Percentiles rank a stretch among this genome's conserved stretches.
Evolutionary conservation across 352 stramenopile species (phyloP).

Genomic region (Globisporangium ultimum): DNA sequence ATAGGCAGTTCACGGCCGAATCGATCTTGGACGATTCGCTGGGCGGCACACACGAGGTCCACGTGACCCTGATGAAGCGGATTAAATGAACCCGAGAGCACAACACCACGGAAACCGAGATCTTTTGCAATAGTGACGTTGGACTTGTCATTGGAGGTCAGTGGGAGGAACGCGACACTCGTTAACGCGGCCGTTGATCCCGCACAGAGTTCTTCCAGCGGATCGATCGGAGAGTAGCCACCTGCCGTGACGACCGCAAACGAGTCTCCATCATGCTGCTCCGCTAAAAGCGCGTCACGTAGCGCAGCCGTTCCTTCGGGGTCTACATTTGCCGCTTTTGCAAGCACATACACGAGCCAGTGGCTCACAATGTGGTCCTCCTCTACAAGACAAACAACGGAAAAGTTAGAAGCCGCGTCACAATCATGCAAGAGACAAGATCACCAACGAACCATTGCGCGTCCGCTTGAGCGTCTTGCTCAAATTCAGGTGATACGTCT

Average conservation of each 20-base stretch:
- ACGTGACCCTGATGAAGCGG: conserved; percentile 76
- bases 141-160: neutral
- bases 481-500: conserved; percentile 62
- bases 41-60: conserved; percentile 43
- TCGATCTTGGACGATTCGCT: conserved; percentile 31
- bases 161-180: conserved; percentile 51
- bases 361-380: conserved; percentile 69
- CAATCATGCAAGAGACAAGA: neutral
- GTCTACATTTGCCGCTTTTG: conserved; percentile 38
- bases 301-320: conserved; percentile 23
- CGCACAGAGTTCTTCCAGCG: conserved; percentile 25
- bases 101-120: conserved; percentile 54
- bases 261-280: conserved; percentile 27
- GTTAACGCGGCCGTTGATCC: conserved; percentile 18
- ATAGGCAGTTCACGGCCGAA: conserved; percentile 34
- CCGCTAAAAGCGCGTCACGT: conserved; percentile 24
- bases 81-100: conserved; percentile 83
- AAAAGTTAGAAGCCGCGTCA: neutral
- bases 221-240: conserved; percentile 5
- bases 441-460: conserved; percentile 17
- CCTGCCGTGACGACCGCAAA: conserved; percentile 16
- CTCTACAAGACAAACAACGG: conserved; percentile 17
- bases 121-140: conserved; percentile 17
- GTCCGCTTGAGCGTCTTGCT: conserved; percentile 57
- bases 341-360: conserved; percentile 68